These are phyloP conservation scores for Areca catechu DNA, from an alignment of 176 grass and related monocot genomes.

Conservation along the genomic window DNA sequence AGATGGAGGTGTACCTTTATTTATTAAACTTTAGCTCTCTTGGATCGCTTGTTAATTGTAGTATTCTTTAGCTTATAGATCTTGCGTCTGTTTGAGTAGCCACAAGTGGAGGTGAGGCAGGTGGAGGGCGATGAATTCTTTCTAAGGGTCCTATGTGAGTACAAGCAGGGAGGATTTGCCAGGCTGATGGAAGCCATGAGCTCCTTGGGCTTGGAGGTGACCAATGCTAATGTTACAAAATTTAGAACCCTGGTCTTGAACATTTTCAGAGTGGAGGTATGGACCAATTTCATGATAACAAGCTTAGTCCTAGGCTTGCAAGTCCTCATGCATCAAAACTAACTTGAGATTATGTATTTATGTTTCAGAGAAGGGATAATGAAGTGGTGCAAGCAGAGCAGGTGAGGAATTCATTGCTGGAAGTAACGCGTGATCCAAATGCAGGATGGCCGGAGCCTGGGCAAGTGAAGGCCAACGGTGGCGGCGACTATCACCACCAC, in stretches of 20 bases:
- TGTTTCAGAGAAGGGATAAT: constrained; percentile 50
- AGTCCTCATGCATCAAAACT: neutral
- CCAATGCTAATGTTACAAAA: constrained; percentile 66
- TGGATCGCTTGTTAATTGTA: neutral
- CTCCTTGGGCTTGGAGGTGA: constrained; percentile 57
- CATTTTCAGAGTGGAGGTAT: constrained; percentile 67
- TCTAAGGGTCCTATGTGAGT: constrained; percentile 70
- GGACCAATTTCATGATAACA: neutral
- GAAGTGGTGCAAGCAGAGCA: constrained; percentile 59
- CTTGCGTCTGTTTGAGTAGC: constrained; percentile 27
- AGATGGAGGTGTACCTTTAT: constrained; percentile 33
- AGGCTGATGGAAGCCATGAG: constrained; percentile 67
- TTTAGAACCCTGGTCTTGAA: constrained; percentile 62
- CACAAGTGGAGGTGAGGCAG: constrained; percentile 79
- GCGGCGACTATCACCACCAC: constrained; percentile 29
- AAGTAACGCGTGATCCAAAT: constrained; percentile 53
- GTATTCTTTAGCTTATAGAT: neutral
- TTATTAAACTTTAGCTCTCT: neutral
- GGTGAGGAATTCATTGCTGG: constrained; percentile 73
- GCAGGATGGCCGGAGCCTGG: constrained; percentile 31
- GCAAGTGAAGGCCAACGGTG: constrained; percentile 1
- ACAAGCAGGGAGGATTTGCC: constrained; percentile 47
- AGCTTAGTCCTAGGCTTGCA: too few species aligned
- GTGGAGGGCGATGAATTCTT: constrained; percentile 79
- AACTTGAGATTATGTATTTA: neutral